These are phyloP conservation scores for Eremothecium coryli DNA, from an alignment of 1,139 yeast species.

Conservation along the genomic window DNA sequence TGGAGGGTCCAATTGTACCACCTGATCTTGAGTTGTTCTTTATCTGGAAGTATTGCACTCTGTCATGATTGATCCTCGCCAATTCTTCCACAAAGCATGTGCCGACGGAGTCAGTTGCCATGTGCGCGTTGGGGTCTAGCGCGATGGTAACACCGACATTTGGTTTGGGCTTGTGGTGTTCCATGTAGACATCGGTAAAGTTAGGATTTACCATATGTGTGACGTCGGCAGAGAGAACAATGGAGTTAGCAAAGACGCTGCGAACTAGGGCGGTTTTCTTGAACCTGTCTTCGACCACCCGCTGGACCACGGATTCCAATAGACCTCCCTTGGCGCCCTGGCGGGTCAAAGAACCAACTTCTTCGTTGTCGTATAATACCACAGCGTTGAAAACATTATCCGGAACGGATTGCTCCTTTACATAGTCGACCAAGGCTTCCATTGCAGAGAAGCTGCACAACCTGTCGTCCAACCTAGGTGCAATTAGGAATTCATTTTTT, in stretches of 20 bases:
- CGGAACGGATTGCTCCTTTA: slow-evolving; percentile 20
- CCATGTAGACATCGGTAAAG: slow-evolving; percentile 53
- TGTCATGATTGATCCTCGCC: slow-evolving; percentile 51
- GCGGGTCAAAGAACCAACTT: slow-evolving; percentile 51
- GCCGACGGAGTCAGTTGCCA: slow-evolving; percentile 73
- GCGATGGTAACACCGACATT: slow-evolving; percentile 66
- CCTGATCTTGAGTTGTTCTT: slow-evolving; percentile 69
- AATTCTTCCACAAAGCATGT: slow-evolving; percentile 56
- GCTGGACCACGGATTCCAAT: slow-evolving; percentile 37
- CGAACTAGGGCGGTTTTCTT: slow-evolving; percentile 24
- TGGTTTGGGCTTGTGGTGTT: slow-evolving; percentile 66
- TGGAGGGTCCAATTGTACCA: slow-evolving; percentile 70
- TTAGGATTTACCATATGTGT: slow-evolving; percentile 58
- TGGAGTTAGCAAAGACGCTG: slow-evolving; percentile 44
- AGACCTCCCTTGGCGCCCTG: slow-evolving; percentile 53
- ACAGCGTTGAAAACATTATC: slow-evolving; percentile 41
- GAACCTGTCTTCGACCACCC: slow-evolving; percentile 30
- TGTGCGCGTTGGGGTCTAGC: slow-evolving; percentile 68
- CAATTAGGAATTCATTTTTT: slow-evolving; percentile 50
- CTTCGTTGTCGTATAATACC: slow-evolving; percentile 52
- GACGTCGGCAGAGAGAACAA: slow-evolving; percentile 58
- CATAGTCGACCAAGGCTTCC: slow-evolving; percentile 41
- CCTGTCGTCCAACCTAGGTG: slow-evolving; percentile 61
- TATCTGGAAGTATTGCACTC: slow-evolving; percentile 59
- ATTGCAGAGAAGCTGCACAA: slow-evolving; percentile 55